These are phyloP conservation scores for Quercus glauca DNA, from an alignment of 306 rosid species.

Conservation along the genomic window DNA sequence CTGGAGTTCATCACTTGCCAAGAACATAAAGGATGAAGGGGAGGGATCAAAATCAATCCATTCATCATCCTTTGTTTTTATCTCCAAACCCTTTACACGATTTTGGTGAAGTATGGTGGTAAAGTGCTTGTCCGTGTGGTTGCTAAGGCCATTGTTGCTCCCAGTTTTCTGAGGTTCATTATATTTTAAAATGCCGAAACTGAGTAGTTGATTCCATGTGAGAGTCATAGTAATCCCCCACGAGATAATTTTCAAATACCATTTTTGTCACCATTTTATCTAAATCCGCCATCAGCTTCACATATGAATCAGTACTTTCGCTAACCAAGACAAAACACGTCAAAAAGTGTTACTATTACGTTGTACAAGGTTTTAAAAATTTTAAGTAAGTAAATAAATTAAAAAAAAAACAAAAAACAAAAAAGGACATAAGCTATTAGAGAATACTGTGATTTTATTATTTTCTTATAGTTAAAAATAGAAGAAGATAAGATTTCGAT, in stretches of 20 bases:
- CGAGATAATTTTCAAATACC: constrained; percentile 17
- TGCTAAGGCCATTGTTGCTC: not conserved
- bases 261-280: constrained; percentile 23
- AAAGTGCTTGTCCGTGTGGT: constrained; percentile 10
- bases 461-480: too few species aligned
- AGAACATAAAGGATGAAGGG: constrained; percentile 3
- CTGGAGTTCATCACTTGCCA: constrained; percentile 11
- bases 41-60: constrained; percentile 21
- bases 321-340: not conserved
- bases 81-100: constrained; percentile 24
- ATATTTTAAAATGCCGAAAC: not conserved
- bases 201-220: constrained; percentile 8
- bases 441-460: too few species aligned
- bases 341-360: not conserved
- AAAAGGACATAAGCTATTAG: not conserved
- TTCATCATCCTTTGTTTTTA: constrained; percentile 12
- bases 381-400: too few species aligned
- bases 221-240: not conserved
- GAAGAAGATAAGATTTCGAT: too few species aligned
- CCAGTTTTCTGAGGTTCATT: not conserved
- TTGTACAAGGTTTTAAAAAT: too few species aligned
- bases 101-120: constrained; percentile 20
- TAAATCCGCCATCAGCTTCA: constrained; percentile 5
- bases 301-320: constrained; percentile 2
- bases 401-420: too few species aligned